Evolutionary conservation across 176 grass and related monocot genomes (phyloP), one percentile per base, ranked within the genome.

Genomic region (Melocanna baccifera): DNA sequence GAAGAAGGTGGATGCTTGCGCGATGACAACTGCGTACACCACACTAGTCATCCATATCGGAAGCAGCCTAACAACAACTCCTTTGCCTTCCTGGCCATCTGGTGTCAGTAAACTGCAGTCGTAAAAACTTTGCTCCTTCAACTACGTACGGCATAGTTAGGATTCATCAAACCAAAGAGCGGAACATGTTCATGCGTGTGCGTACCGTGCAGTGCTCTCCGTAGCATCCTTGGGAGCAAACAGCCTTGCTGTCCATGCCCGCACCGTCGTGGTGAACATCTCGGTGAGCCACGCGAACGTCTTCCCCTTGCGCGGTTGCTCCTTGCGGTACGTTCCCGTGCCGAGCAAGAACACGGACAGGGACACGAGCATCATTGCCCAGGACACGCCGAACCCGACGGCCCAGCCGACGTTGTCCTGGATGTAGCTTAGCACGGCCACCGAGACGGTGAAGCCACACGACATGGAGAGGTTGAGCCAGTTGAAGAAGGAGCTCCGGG

Each of bases 391-490:
- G 62, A 91, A 93, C 28, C 88, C 91, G 0, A 77, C 61, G 25
- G 53, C 34, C 88, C 86, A 93, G 45, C 91, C 25, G 23, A 93
- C 40, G 51, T 88, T 93, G n/a, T 93, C 91, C 76, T 93, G 82
- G 22, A 91, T 62, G 72, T 91, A 93, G 70, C 68, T 88, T 19
- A 91, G 12, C n/a, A n/a, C 66, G 1, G 55, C 26, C 0, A 81
- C 23, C 1, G 85, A 64, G 12, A 83, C 8, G 20, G 71, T 56
- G 46, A 30, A 73, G 36, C 91, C 84, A 12, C 58, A 81, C 6
- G 77, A 90, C 11, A 88, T 16, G 34, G 63, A 74, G 40, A 93
- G 90, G 83, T 86, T 75, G 89, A 88, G 80, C 94, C 94, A 97
- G 81, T 92, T 97, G 94, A 96, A n/a, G n/a, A n/a, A n/a, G n/a